Evolutionary conservation across 2,329 filamentous ascomycete genomes (phyloP).

Genomic region (Venturia asperata): DNA sequence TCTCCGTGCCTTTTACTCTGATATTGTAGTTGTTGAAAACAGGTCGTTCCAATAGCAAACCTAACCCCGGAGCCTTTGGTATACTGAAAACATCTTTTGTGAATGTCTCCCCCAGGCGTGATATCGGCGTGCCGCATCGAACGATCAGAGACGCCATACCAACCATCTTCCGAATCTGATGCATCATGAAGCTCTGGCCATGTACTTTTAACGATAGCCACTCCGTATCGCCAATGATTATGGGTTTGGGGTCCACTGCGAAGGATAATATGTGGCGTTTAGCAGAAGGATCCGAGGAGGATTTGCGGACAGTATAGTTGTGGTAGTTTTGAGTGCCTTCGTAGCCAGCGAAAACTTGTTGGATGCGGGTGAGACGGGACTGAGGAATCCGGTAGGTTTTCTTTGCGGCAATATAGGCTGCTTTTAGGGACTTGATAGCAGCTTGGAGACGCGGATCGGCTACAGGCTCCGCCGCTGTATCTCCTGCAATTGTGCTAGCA

Average conservation of each 20-base stretch:
- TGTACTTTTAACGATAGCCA: constrained; percentile 96
- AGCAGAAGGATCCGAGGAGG: constrained; percentile 69
- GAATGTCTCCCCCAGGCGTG: constrained; percentile 69
- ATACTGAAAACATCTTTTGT: constrained; percentile 64
- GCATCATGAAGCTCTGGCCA: constrained; percentile 99
- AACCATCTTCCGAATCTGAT: constrained; percentile 99
- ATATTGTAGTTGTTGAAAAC: constrained; percentile 88
- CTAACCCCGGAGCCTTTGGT: constrained; percentile 86
- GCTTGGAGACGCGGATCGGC: constrained; percentile 22
- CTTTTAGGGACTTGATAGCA: constrained; percentile 56
- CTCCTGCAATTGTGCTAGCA: background rate
- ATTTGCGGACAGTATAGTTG: constrained; percentile 95
- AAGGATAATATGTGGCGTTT: constrained; percentile 93
- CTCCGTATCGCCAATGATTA: constrained; percentile 84
- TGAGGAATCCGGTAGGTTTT: constrained; percentile 73
- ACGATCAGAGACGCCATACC: constrained; percentile 81
- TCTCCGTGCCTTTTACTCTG: constrained; percentile 57
- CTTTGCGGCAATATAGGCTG: constrained; percentile 75
- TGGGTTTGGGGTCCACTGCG: constrained; percentile 48
- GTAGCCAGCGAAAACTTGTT: constrained; percentile 67
- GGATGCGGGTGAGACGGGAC: constrained; percentile 64
- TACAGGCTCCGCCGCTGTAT: background rate
- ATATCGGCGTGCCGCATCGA: constrained; percentile 69
- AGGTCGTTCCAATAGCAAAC: constrained; percentile 79
- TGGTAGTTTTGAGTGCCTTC: constrained; percentile 86